phyloP scores from a whole-genome alignment of 1,284 basidiomycete species.

The Ustilago tritici region DNA sequence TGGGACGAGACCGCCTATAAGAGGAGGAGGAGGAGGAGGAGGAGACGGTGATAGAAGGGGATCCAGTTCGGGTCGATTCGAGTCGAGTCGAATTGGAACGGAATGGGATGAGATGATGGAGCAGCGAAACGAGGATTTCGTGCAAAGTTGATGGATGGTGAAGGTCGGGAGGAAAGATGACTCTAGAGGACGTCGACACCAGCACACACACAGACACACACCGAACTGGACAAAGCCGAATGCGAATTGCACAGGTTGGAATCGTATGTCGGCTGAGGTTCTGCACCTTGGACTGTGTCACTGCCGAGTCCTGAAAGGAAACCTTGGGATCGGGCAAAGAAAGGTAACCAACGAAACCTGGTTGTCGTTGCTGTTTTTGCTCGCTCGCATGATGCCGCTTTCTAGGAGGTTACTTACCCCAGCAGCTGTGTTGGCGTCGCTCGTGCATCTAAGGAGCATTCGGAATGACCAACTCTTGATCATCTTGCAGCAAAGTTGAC shows the following conservation, averaged over 20 bases:
- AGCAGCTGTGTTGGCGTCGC: neutral
- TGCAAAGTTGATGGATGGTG: neutral
- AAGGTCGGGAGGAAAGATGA: slow-evolving; percentile 1
- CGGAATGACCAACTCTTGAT: neutral
- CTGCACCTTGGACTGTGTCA: too few relatives aligned
- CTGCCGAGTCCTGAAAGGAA: too few relatives aligned
- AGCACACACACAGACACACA: neutral
- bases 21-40: too few relatives aligned
- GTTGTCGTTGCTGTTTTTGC: too few relatives aligned
- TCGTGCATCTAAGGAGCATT: neutral
- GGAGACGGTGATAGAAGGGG: slow-evolving; percentile 5
- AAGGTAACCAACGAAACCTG: too few relatives aligned
- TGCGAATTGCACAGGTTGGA: neutral
- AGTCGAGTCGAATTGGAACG: neutral
- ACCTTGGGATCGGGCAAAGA: too few relatives aligned
- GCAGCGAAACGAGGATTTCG: neutral
- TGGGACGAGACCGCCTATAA: slow-evolving; percentile 21
- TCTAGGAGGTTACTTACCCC: neutral
- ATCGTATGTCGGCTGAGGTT: slow-evolving; percentile 16
- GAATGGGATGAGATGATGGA: neutral
- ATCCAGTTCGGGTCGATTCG: neutral
- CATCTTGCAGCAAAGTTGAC: neutral
- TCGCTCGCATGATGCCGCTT: neutral
- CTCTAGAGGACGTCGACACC: neutral
- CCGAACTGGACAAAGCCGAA: neutral